These are phyloP conservation scores for Populus hybrid DNA, from an alignment of 441 rosid genomes.

Conservation along the genomic window DNA sequence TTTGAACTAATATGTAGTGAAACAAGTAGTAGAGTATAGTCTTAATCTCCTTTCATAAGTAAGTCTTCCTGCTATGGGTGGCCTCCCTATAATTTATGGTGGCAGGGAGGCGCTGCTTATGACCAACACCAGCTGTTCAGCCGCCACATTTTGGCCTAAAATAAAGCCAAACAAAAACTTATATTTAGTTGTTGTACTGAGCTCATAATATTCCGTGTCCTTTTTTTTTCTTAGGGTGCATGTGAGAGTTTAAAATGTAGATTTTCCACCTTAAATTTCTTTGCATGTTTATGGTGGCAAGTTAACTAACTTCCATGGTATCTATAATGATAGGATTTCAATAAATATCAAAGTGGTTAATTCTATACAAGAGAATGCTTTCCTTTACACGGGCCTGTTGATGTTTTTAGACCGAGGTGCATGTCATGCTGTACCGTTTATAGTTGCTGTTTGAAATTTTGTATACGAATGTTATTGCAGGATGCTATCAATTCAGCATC, in stretches of 20 bases:
- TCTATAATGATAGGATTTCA: not conserved
- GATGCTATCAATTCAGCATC: constrained; percentile 69
- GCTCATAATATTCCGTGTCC: not conserved
- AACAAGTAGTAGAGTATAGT: not conserved
- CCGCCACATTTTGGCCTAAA: not conserved
- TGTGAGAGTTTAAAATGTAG: not conserved
- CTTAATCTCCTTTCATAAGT: not conserved
- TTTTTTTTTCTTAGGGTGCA: not conserved
- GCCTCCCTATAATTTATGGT: not conserved
- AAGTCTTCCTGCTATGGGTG: not conserved
- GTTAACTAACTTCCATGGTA: not conserved
- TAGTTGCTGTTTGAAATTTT: not conserved
- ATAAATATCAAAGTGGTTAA: not conserved
- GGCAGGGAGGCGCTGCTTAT: not conserved
- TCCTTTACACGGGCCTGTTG: not conserved
- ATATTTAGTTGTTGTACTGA: not conserved
- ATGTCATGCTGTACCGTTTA: not conserved
- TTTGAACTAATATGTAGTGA: not conserved
- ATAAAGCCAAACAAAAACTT: not conserved
- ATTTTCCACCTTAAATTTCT: not conserved
- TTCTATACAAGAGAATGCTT: not conserved
- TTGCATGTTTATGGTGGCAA: not conserved
- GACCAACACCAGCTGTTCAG: not conserved
- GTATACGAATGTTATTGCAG: constrained; percentile 29
- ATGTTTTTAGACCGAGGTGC: not conserved